Conservation (phyloP, 768 basidiomycete genomes). For the Leccinum ochraceum region DNA sequence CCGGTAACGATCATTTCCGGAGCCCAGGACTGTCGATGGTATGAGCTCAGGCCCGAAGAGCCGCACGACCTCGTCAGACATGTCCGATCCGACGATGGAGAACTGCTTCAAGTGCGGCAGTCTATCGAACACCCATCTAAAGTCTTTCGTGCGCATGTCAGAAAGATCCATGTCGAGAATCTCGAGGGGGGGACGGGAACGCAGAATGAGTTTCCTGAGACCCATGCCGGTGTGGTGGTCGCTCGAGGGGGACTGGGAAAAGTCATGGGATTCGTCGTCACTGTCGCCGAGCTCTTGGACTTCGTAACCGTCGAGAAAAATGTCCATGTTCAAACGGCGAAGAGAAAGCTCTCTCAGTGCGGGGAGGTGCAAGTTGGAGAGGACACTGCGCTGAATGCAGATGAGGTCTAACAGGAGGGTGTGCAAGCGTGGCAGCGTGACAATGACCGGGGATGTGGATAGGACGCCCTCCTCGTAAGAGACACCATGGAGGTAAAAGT, state of each 20-base stretch:
- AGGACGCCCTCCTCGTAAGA: conserved; percentile 44
- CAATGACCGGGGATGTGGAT: conserved; percentile 37
- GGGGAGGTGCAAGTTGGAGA: conserved; percentile 66
- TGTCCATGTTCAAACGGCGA: conserved; percentile 67
- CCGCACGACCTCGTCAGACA: conserved; percentile 71
- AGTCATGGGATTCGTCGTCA: conserved; percentile 73
- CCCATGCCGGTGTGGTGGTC: conserved; percentile 84
- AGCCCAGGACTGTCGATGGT: conserved; percentile 6
- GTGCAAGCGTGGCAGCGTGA: conserved; percentile 58
- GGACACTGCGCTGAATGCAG: conserved; percentile 62
- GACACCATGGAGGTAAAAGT: conserved; percentile 57
- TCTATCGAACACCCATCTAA: conserved; percentile 63
- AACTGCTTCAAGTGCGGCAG: conserved; percentile 59
- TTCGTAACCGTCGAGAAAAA: conserved; percentile 35
- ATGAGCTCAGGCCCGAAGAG: conserved; percentile 49
- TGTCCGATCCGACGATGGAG: conserved; percentile 76
- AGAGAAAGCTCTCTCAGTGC: conserved; percentile 61
- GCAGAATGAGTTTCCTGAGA: conserved; percentile 59
- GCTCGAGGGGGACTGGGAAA: conserved; percentile 74
- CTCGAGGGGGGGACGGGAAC: conserved; percentile 62
- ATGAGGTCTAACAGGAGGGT: conserved; percentile 57
- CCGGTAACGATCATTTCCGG: conserved; percentile 22
- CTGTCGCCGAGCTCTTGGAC: conserved; percentile 61
- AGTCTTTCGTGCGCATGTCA: conserved; percentile 85
- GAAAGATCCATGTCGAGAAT: conserved; percentile 78